Conservation (phyloP, 1,284 basidiomycete genomes). For the Trichosporon coremiiforme region DNA sequence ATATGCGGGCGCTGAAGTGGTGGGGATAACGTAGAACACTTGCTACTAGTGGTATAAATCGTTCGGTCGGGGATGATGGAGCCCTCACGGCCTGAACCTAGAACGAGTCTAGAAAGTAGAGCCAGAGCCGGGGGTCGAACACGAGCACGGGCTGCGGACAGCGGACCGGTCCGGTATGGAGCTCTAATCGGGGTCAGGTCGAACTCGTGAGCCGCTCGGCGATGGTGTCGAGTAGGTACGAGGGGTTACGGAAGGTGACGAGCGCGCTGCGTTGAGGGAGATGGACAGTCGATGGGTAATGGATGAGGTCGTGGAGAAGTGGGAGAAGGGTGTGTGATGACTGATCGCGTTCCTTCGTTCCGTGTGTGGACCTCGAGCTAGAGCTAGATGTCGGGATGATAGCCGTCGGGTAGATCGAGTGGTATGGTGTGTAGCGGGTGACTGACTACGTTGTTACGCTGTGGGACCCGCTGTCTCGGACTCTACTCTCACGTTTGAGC, state of each 20-base stretch:
- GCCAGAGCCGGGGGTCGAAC: not conserved
- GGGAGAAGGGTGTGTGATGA: not conserved
- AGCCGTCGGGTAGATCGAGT: not conserved
- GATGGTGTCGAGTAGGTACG: not conserved
- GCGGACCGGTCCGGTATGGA: not conserved
- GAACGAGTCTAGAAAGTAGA: not conserved
- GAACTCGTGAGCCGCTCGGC: not conserved
- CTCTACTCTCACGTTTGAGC: not conserved
- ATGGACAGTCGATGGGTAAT: not conserved
- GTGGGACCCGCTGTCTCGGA: not conserved
- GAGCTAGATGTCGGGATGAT: not conserved
- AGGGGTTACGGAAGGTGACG: not conserved
- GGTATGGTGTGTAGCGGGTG: not conserved
- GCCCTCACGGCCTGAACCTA: not conserved
- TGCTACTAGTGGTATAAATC: conserved; percentile 14
- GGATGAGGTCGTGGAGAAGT: not conserved
- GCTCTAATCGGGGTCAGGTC: not conserved
- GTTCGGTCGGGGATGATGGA: conserved; percentile 8
- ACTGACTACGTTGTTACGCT: no score
- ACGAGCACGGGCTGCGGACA: not conserved
- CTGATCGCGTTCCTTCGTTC: conserved; percentile 2
- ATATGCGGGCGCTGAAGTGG: conserved; percentile 3
- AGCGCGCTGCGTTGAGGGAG: not conserved
- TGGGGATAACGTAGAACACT: conserved; percentile 9
- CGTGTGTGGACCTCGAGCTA: not conserved